phyloP scores from a whole-genome alignment of 2,329 filamentous ascomycete genomes.

The Cercospora brassicicola region DNA sequence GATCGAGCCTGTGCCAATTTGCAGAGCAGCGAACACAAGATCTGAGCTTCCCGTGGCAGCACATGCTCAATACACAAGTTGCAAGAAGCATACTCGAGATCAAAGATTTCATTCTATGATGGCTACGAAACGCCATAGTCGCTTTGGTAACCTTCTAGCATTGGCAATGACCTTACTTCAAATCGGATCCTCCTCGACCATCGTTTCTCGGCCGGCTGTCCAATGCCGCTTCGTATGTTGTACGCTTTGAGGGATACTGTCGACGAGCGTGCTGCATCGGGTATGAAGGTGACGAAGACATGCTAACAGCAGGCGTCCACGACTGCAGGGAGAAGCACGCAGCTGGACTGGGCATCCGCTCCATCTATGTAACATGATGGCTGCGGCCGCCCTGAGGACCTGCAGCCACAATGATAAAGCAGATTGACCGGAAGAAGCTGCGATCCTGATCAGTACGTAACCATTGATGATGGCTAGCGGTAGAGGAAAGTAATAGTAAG shows the following conservation, averaged over 20 bases:
- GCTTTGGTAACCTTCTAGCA: neutral
- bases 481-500: neutral
- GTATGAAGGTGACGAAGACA: no score
- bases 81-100: neutral
- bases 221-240: neutral
- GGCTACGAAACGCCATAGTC: neutral
- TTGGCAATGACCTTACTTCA: neutral
- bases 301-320: neutral
- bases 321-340: neutral
- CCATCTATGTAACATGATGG: neutral
- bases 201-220: neutral
- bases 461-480: neutral
- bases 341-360: neutral
- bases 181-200: neutral
- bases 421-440: neutral
- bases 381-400: neutral
- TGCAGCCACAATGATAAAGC: neutral
- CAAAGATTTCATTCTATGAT: neutral
- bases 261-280: neutral
- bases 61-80: neutral
- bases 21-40: neutral
- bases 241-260: neutral
- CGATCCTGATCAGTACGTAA: neutral
- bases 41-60: neutral
- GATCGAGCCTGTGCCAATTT: neutral